These are phyloP conservation scores for Coniochaeta sp. DNA, from an alignment of 2,329 filamentous ascomycete species.

Conservation along the genomic window DNA sequence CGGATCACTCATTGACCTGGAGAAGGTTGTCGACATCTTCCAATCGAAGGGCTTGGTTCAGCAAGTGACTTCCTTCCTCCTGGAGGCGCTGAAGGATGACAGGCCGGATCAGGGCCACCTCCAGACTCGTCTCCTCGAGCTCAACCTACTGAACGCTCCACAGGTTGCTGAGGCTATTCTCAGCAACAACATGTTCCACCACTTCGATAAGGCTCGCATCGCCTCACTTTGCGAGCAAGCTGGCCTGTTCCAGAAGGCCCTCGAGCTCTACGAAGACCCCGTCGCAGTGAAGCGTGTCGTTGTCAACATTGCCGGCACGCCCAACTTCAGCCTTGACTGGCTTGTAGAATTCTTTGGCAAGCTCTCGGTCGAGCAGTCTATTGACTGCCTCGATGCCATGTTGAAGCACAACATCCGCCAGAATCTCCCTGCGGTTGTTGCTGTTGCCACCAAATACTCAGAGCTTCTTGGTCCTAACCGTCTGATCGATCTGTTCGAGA, in stretches of 20 bases:
- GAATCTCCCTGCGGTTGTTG: conserved; percentile 89
- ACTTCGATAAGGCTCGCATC: conserved; percentile 89
- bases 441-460: conserved; percentile 95
- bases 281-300: conserved; percentile 84
- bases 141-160: conserved; percentile 94
- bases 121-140: conserved; percentile 91
- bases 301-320: conserved; percentile 70
- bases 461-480: conserved; percentile 83
- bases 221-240: conserved; percentile 89
- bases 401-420: conserved; percentile 93
- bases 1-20: conserved; percentile 81
- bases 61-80: conserved; percentile 93
- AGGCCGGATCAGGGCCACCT: conserved; percentile 86
- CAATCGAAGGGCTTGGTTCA: conserved; percentile 97
- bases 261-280: conserved; percentile 93
- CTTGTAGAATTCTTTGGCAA: conserved; percentile 87
- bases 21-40: conserved; percentile 96
- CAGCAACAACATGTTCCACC: conserved; percentile 95
- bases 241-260: conserved; percentile 74
- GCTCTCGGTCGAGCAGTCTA: conserved; percentile 87
- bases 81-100: conserved; percentile 93
- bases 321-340: conserved; percentile 88
- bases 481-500: conserved; percentile 91
- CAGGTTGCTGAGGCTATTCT: conserved; percentile 97
- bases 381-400: conserved; percentile 95